Conservation (phyloP, 768 basidiomycete genomes). For the Rhizopogon salebrosus region DNA sequence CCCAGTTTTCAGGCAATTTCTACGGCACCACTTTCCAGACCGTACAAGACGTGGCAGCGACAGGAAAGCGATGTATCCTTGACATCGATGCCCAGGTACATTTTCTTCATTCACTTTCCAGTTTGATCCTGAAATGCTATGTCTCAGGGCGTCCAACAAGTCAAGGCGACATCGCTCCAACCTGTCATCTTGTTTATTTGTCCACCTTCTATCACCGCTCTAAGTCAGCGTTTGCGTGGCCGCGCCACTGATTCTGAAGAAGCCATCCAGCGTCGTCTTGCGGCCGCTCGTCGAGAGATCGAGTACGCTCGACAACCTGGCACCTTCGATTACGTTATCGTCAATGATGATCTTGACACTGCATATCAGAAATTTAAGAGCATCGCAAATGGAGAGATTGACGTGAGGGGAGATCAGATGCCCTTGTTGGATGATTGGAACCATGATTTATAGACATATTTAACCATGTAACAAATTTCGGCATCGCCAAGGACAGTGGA, state of each 20-base stretch:
- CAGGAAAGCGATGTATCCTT: conserved; percentile 81
- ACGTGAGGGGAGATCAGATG: conserved; percentile 54
- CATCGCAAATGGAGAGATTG: conserved; percentile 61
- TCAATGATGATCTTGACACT: conserved; percentile 85
- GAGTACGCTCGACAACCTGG: conserved; percentile 74
- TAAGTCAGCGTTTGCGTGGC: conserved; percentile 64
- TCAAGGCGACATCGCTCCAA: conserved; percentile 76
- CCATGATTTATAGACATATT: background rate
- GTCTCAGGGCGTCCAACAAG: conserved; percentile 81
- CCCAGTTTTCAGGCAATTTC: conserved; percentile 87
- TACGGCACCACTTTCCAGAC: conserved; percentile 90
- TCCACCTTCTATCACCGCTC: conserved; percentile 72
- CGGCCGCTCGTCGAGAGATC: conserved; percentile 75
- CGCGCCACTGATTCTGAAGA: conserved; percentile 83
- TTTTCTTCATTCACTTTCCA: conserved; percentile 9
- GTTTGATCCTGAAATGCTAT: background rate
- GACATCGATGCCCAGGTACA: conserved; percentile 94
- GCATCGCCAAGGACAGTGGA: too few relatives aligned
- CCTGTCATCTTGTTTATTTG: conserved; percentile 91
- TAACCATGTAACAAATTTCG: background rate
- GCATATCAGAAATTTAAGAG: conserved; percentile 76
- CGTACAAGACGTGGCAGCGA: conserved; percentile 58
- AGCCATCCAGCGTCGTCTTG: conserved; percentile 68
- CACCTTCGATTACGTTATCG: conserved; percentile 76
- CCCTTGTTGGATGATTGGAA: conserved; percentile 58